Percentiles rank a stretch among this genome's conserved stretches.
Evolutionary conservation across 441 rosid genomes (phyloP).

Genomic region (Omphalea diandra): DNA sequence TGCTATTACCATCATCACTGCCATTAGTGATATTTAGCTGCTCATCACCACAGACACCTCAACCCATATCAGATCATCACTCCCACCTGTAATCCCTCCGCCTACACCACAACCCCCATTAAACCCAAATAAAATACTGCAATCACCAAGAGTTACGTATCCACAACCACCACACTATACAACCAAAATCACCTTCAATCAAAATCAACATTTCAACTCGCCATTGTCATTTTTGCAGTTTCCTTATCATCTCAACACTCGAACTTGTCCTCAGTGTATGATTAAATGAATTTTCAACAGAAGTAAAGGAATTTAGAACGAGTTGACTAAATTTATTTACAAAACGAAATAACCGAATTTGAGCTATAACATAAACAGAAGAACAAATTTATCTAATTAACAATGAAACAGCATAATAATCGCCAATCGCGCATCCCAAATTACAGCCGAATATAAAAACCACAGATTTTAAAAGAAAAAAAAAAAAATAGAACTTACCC

Average conservation of each 20-base stretch:
- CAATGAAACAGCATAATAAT: not conserved
- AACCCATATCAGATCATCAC: slow-evolving; percentile 3
- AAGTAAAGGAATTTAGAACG: not conserved
- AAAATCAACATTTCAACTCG: no score
- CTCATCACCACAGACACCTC: not conserved
- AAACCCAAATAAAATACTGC: not conserved
- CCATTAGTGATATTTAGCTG: not conserved
- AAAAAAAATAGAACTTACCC: slow-evolving; percentile 27
- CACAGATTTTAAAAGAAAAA: not conserved
- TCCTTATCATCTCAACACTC: not conserved
- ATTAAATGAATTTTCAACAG: not conserved
- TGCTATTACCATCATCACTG: not conserved
- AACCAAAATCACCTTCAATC: not conserved
- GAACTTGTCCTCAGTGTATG: not conserved
- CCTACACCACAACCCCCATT: not conserved
- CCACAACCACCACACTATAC: not conserved
- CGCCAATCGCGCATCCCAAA: no score
- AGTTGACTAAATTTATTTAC: not conserved
- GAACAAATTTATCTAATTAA: not conserved
- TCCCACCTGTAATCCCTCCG: not conserved
- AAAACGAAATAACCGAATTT: not conserved
- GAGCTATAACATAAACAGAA: not conserved
- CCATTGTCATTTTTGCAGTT: not conserved
- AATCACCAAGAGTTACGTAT: not conserved
- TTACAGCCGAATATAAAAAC: no score